These are phyloP conservation scores for Graphilbum ipis-grandicollis DNA, from an alignment of 2,329 filamentous ascomycete genomes.

Conservation along the genomic window DNA sequence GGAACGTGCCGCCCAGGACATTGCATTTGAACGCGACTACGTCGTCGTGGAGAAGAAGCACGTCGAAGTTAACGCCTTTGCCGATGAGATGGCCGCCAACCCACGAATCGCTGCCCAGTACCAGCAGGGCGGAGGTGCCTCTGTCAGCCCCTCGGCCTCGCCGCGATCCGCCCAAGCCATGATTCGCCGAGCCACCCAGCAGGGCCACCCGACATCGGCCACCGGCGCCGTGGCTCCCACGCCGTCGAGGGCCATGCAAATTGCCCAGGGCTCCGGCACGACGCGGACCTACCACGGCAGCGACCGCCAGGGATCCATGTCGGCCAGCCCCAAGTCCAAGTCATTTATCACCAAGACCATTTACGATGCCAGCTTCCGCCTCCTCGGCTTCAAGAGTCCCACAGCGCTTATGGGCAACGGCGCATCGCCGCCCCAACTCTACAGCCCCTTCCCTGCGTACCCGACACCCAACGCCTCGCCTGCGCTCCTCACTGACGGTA, in stretches of 20 bases:
- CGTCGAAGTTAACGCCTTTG: slow-evolving; percentile 92
- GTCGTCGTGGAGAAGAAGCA: slow-evolving; percentile 89
- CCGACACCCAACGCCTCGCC: slow-evolving; percentile 35
- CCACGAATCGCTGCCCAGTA: slow-evolving; percentile 40
- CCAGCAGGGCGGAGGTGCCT: slow-evolving; percentile 12
- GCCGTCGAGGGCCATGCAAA: slow-evolving; percentile 55
- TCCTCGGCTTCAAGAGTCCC: slow-evolving; percentile 55
- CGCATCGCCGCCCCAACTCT: slow-evolving; percentile 55
- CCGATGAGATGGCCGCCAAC: slow-evolving; percentile 81
- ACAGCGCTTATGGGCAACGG: slow-evolving; percentile 43
- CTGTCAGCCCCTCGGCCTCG: slow-evolving; percentile 22
- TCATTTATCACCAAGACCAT: slow-evolving; percentile 91
- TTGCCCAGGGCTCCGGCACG: slow-evolving; percentile 41
- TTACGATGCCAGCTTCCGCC: slow-evolving; percentile 68
- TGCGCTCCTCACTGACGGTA: slow-evolving; percentile 8
- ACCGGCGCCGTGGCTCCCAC: slow-evolving; percentile 53
- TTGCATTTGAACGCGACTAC: slow-evolving; percentile 84
- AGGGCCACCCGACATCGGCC: slow-evolving; percentile 50
- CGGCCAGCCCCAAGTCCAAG: slow-evolving; percentile 53
- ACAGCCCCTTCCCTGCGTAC: slow-evolving; percentile 72
- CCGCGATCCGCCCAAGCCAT: slow-evolving; percentile 43
- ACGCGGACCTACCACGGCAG: slow-evolving; percentile 36
- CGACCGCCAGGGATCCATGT: slow-evolving; percentile 61
- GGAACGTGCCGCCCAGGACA: slow-evolving; percentile 64
- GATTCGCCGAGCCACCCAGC: slow-evolving; percentile 60